These are phyloP conservation scores for Neonectria ditissima DNA, from an alignment of 2,329 filamentous ascomycete genomes.

Conservation along the genomic window DNA sequence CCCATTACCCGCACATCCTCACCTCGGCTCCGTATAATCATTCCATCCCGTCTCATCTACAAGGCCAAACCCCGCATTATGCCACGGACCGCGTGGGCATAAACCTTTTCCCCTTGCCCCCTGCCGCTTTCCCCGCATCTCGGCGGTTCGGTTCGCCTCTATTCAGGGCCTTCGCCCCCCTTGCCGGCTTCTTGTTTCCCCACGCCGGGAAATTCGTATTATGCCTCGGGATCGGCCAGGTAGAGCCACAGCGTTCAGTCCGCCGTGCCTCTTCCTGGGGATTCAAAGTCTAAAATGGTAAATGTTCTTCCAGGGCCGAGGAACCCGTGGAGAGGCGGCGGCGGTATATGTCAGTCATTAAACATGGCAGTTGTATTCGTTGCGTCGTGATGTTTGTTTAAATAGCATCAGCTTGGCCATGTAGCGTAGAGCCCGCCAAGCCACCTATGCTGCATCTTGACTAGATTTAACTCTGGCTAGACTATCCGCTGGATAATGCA, in stretches of 20 bases:
- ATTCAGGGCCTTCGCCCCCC: background rate
- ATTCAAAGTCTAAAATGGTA: slow-evolving; percentile 1
- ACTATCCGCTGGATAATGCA: slow-evolving; percentile 11
- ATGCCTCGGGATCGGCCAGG: slow-evolving; percentile 15
- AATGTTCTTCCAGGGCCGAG: slow-evolving; percentile 19
- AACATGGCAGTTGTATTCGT: background rate
- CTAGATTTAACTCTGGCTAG: background rate
- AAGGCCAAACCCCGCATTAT: slow-evolving; percentile 19
- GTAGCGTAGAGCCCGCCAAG: background rate
- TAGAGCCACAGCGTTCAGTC: slow-evolving; percentile 19
- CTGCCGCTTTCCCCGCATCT: slow-evolving; percentile 15
- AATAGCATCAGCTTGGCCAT: background rate
- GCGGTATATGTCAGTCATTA: background rate
- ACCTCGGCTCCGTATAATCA: background rate
- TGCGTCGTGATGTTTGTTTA: background rate
- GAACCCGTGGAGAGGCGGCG: background rate
- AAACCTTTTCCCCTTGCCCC: slow-evolving; percentile 23
- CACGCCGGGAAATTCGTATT: slow-evolving; percentile 4
- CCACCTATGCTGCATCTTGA: background rate
- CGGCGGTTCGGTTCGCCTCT: slow-evolving; percentile 1
- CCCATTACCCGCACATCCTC: too few relatives aligned
- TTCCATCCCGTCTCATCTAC: background rate
- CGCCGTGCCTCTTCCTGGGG: background rate
- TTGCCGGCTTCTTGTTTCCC: slow-evolving; percentile 7
- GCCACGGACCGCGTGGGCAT: background rate